Conservation (phyloP, 1,139 yeast genomes). For the Eremothecium coryli region DNA sequence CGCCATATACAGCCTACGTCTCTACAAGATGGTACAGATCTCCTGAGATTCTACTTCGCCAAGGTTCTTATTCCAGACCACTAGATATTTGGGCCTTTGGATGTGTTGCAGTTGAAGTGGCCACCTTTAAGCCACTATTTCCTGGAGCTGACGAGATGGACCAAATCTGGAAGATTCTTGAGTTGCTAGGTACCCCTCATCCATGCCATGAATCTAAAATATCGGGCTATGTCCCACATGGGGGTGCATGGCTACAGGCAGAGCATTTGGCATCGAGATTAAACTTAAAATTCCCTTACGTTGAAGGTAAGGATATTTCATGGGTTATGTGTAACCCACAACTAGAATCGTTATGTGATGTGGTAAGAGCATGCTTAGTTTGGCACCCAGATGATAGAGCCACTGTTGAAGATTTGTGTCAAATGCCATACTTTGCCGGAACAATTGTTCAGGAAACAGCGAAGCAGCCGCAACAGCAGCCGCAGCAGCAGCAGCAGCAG, state of each 20-base stretch:
- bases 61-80: constrained; percentile 57
- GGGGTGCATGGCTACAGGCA: constrained; percentile 65
- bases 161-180: constrained; percentile 60
- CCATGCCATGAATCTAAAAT: constrained; percentile 20
- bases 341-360: constrained; percentile 37
- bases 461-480: no score
- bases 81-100: constrained; percentile 96
- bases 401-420: constrained; percentile 38
- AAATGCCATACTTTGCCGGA: constrained; percentile 45
- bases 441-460: constrained; percentile 31
- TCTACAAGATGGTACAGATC: constrained; percentile 96
- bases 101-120: constrained; percentile 71
- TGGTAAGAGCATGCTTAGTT: constrained; percentile 46
- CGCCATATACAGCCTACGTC: constrained; percentile 68
- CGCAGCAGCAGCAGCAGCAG: no score
- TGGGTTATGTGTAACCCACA: constrained; percentile 35
- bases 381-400: constrained; percentile 60
- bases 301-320: constrained; percentile 34
- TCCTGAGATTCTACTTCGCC: constrained; percentile 77
- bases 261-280: constrained; percentile 39
- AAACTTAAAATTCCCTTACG: constrained; percentile 46
- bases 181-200: constrained; percentile 62
- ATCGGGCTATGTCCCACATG: constrained; percentile 38
- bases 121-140: constrained; percentile 67
- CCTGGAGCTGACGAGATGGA: constrained; percentile 77